Evolutionary conservation across 2,329 filamentous ascomycete genomes (phyloP).

Genomic region (Ceratocystis cacaofunesta): DNA sequence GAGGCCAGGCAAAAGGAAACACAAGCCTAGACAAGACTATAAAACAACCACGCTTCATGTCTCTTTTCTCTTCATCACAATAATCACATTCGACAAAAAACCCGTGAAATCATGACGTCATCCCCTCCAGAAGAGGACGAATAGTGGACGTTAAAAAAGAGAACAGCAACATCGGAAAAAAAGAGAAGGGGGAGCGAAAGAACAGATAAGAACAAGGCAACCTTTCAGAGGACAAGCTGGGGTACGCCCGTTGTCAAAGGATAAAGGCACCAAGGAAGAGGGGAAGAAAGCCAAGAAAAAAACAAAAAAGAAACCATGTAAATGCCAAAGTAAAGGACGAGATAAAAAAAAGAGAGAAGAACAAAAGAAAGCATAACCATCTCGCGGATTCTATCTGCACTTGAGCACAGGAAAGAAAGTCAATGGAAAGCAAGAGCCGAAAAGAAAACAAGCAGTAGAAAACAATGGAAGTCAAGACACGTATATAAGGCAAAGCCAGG

Average conservation of each 20-base stretch:
- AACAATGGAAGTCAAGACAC: neutral
- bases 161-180: neutral
- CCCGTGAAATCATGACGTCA: neutral
- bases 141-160: neutral
- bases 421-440: neutral
- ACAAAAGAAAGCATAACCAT: slow-evolving; percentile 7
- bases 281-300: neutral
- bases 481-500: neutral
- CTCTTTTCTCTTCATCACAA: slow-evolving; percentile 3
- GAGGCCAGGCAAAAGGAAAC: neutral
- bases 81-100: neutral
- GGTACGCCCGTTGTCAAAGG: no score
- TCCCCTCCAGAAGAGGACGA: neutral
- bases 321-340: slow-evolving; percentile 16
- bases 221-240: no score
- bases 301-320: slow-evolving; percentile 14
- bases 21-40: neutral
- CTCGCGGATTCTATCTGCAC: no score
- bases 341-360: slow-evolving; percentile 5
- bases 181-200: neutral
- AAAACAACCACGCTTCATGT: neutral
- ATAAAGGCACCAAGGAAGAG: no score
- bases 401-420: neutral
- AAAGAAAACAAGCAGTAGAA: neutral
- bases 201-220: neutral